phyloP scores from a whole-genome alignment of 306 rosid genomes.

The Elaeagnus macrophylla region DNA sequence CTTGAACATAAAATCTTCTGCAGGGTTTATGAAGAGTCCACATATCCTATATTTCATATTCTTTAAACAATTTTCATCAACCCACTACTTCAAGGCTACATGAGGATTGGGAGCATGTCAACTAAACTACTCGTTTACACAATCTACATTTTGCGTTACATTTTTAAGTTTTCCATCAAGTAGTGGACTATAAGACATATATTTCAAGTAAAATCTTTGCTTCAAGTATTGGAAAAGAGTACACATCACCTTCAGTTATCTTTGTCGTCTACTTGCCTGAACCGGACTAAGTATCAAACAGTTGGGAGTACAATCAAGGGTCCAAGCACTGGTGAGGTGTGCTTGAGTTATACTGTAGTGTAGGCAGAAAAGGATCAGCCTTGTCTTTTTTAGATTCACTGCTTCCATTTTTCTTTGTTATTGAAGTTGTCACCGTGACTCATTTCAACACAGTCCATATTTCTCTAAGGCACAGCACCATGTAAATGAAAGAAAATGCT shows the following conservation, averaged over 20 bases:
- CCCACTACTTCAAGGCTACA: conserved; percentile 44
- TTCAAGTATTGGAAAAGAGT: conserved; percentile 1
- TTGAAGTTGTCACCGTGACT: conserved; percentile 36
- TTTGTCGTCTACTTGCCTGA: conserved; percentile 17
- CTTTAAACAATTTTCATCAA: conserved; percentile 24
- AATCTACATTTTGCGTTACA: conserved; percentile 20
- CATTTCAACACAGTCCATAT: too few species aligned
- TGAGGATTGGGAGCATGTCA: conserved; percentile 26
- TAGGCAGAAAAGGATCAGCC: conserved; percentile 41
- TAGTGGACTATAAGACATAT: conserved; percentile 12
- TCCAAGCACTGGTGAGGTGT: conserved; percentile 50
- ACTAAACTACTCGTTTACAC: conserved; percentile 19
- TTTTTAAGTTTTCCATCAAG: conserved; percentile 33
- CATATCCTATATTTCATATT: conserved; percentile 24
- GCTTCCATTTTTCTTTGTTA: conserved; percentile 33
- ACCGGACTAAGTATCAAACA: conserved; percentile 39
- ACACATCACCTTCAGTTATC: conserved; percentile 34
- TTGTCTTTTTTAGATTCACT: conserved; percentile 35
- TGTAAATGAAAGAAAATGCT: too few species aligned
- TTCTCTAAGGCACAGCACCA: too few species aligned
- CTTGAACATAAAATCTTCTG: conserved; percentile 6
- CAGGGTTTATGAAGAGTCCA: conserved; percentile 67
- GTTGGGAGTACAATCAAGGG: conserved; percentile 43
- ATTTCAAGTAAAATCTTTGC: not conserved
- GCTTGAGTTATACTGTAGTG: conserved; percentile 58